Evolutionary conservation across 2,329 filamentous ascomycete genomes (phyloP).

Genomic region (Pleomassaria siparia): DNA sequence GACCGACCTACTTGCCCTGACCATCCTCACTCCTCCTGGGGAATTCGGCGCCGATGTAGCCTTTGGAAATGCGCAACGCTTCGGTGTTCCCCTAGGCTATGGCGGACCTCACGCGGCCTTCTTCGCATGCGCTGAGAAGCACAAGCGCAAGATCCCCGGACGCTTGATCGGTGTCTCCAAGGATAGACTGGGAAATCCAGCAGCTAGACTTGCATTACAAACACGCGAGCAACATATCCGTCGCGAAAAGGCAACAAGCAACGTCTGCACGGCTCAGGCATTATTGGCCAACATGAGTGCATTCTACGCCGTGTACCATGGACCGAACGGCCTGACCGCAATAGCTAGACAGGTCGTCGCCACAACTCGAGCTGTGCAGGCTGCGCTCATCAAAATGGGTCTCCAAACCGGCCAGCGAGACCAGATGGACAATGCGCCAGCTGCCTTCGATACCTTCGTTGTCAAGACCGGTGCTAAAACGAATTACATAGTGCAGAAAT

Average conservation of each 20-base stretch:
- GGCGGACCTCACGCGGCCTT: slow-evolving; percentile 97
- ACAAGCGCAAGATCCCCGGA: slow-evolving; percentile 93
- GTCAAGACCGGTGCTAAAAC: slow-evolving; percentile 57
- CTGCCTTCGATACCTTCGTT: slow-evolving; percentile 79
- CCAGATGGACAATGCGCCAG: slow-evolving; percentile 57
- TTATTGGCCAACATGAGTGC: slow-evolving; percentile 94
- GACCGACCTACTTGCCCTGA: slow-evolving; percentile 86
- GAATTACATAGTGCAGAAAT: slow-evolving; percentile 54
- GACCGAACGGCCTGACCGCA: slow-evolving; percentile 75
- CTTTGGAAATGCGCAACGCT: slow-evolving; percentile 87
- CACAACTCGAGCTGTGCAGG: slow-evolving; percentile 69
- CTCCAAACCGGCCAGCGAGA: slow-evolving; percentile 63
- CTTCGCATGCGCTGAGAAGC: slow-evolving; percentile 86
- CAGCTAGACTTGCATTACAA: slow-evolving; percentile 82
- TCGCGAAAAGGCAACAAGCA: slow-evolving; percentile 94
- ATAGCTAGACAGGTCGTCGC: slow-evolving; percentile 80
- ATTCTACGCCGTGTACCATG: slow-evolving; percentile 93
- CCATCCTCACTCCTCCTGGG: slow-evolving; percentile 82
- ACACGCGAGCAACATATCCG: slow-evolving; percentile 96
- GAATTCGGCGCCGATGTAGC: slow-evolving; percentile 96
- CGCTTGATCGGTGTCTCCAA: slow-evolving; percentile 89
- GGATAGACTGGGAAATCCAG: slow-evolving; percentile 79
- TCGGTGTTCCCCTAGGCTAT: slow-evolving; percentile 88
- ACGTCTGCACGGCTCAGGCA: slow-evolving; percentile 94
- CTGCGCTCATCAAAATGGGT: slow-evolving; percentile 63